These are phyloP conservation scores for Suillus hirtellus DNA, from an alignment of 768 basidiomycete genomes.

Conservation along the genomic window DNA sequence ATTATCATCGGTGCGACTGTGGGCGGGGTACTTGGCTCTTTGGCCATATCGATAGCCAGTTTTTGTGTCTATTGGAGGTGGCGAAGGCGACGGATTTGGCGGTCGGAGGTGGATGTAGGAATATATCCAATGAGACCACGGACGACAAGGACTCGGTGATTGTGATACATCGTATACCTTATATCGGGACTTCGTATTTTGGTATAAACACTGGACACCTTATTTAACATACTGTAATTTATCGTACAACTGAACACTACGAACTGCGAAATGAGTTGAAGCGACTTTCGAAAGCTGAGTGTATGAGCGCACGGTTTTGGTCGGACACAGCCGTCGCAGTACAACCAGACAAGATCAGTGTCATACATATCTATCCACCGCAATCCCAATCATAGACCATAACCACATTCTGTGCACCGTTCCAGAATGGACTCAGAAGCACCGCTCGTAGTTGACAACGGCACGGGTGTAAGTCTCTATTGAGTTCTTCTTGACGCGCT, in stretches of 20 bases:
- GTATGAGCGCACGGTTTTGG: background rate
- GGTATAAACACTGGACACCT: background rate
- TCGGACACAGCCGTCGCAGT: slow-evolving; percentile 1
- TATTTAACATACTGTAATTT: background rate
- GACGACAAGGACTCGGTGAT: slow-evolving; percentile 5
- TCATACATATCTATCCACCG: slow-evolving; percentile 4
- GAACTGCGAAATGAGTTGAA: background rate
- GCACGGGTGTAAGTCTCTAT: slow-evolving; percentile 69
- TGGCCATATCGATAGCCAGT: slow-evolving; percentile 16
- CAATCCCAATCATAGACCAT: background rate
- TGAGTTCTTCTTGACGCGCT: slow-evolving; percentile 11
- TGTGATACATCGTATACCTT: background rate
- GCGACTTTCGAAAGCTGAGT: background rate
- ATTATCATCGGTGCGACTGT: slow-evolving; percentile 21
- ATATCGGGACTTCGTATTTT: slow-evolving; percentile 4
- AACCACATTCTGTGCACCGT: background rate
- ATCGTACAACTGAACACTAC: background rate
- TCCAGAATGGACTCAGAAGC: slow-evolving; percentile 31
- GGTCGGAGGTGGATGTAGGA: background rate
- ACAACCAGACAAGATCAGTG: slow-evolving; percentile 3
- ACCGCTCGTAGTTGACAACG: slow-evolving; percentile 84
- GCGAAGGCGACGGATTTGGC: slow-evolving; percentile 4
- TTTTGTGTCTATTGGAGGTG: slow-evolving; percentile 15
- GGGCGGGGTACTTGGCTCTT: slow-evolving; percentile 14
- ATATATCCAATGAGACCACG: background rate